Base-by-base conservation (phyloP, 371 early-diverging fungal species). In the Mucor lusitanicus region DNA sequence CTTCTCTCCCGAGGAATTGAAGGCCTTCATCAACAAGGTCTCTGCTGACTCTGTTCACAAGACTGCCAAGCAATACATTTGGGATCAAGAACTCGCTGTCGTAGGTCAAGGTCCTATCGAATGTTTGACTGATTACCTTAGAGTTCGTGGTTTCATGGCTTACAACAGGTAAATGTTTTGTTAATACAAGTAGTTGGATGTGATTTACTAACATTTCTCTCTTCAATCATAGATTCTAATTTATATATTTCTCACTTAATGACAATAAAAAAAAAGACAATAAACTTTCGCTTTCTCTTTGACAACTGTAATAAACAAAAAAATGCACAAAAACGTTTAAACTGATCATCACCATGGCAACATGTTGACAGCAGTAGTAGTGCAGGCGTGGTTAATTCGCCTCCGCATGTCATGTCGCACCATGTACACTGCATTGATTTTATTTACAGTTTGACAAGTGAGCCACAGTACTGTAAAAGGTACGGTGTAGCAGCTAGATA, bases 31-130 rank as follows among this genome's bases (percentile, higher is more conserved):
- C 56, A 56, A 59, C 65, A 72, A 72, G 66, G 63, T 77, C 35
- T 48, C 75, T 48, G 90, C 86, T 12, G 81, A 74, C 59, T 92
- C 94, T 74, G 91, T 98, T 63, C 91, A 89, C 79, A 88, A 92
- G 64, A 92, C 90, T 63, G 95, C 95, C 33, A 80, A 83, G 61
- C 87, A 96, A 80, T 94, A 95, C 80, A 23, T 77, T 11, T 78
- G 93, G 94, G 96, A 97, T 84, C 86, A 88, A 70, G 97, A 96
- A 78, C 81, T 95, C 50, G 92, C 93, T 59, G 89, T 95, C 53
- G 95, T 96, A 63, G 97, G 93, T 28, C 87, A 95, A 67, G 98
- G 98, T 55, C 91, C 95, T 65, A 72, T 91, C 73, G 88, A 91
- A 83, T 84, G 89, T 68, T 78, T 95, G 82, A 93, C 95, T 53